These are phyloP conservation scores for Didymella pinodella DNA, from an alignment of 2,329 filamentous ascomycete species.

Conservation along the genomic window DNA sequence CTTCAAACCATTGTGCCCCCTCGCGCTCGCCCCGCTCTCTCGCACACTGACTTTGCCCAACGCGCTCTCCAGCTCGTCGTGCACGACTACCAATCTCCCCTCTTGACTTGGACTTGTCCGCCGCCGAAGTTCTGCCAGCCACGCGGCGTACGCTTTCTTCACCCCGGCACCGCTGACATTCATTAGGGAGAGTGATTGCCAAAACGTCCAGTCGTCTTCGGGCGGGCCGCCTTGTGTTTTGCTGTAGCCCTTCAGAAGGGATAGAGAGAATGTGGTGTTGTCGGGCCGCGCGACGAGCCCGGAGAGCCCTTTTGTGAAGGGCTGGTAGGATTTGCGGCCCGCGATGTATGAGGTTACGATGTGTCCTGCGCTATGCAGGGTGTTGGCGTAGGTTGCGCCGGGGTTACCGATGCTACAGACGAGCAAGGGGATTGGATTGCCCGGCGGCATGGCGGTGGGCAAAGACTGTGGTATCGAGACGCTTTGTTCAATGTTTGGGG, in stretches of 20 bases:
- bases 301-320: conserved; percentile 40
- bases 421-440: conserved; percentile 64
- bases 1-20: conserved; percentile 58
- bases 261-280: conserved; percentile 47
- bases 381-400: conserved; percentile 70
- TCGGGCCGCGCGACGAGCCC: conserved; percentile 42
- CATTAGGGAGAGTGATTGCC: conserved; percentile 82
- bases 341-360: conserved; percentile 65
- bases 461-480: conserved; percentile 7
- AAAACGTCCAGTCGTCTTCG: conserved; percentile 65
- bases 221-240: conserved; percentile 19
- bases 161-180: conserved; percentile 82
- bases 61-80: conserved; percentile 84
- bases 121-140: conserved; percentile 28
- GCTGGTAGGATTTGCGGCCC: conserved; percentile 38
- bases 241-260: conserved; percentile 55
- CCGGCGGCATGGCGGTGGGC: conserved; percentile 35
- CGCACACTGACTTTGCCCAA: conserved; percentile 73
- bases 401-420: conserved; percentile 91
- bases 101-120: conserved; percentile 26
- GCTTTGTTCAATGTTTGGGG: background rate
- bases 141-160: conserved; percentile 69
- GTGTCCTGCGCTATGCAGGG: conserved; percentile 89
- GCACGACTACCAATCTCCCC: conserved; percentile 74
- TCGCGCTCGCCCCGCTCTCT: conserved; percentile 61